phyloP scores from a whole-genome alignment of 352 stramenopile species.

The Phytophthora rubi region DNA sequence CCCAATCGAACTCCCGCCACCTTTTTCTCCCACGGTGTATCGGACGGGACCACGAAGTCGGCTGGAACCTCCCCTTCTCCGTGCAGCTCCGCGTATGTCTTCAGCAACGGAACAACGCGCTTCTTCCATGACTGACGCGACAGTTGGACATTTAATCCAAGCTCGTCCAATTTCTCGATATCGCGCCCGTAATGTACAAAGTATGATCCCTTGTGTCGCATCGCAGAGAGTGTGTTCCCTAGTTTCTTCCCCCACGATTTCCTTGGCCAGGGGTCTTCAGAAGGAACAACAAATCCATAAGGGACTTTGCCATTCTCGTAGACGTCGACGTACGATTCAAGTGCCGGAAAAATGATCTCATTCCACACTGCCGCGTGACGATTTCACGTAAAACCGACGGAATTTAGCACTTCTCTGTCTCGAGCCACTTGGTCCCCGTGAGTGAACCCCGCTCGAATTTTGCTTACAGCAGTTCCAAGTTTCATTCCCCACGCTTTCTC shows the following conservation, averaged over 20 bases:
- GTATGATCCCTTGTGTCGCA: background rate
- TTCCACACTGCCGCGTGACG: background rate
- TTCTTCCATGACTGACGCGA: background rate
- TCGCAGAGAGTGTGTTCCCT: background rate
- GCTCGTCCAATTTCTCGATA: background rate
- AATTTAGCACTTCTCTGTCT: background rate
- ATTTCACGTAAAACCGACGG: background rate
- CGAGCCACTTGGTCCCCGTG: background rate
- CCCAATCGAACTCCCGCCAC: no score
- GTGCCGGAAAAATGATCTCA: background rate
- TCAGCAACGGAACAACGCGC: background rate
- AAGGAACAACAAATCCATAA: background rate
- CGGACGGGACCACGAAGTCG: background rate
- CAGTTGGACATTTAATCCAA: background rate
- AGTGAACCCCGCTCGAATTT: background rate
- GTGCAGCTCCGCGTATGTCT: background rate
- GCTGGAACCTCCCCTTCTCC: background rate
- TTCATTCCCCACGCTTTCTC: background rate
- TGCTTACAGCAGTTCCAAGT: background rate
- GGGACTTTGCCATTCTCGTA: background rate
- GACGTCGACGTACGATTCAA: background rate
- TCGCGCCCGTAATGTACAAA: background rate
- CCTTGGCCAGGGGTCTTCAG: background rate
- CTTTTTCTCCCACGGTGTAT: no score
- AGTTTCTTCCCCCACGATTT: background rate